phyloP scores from a whole-genome alignment of 805 yeast genomes.

The Saccharomycopsis sp. region DNA sequence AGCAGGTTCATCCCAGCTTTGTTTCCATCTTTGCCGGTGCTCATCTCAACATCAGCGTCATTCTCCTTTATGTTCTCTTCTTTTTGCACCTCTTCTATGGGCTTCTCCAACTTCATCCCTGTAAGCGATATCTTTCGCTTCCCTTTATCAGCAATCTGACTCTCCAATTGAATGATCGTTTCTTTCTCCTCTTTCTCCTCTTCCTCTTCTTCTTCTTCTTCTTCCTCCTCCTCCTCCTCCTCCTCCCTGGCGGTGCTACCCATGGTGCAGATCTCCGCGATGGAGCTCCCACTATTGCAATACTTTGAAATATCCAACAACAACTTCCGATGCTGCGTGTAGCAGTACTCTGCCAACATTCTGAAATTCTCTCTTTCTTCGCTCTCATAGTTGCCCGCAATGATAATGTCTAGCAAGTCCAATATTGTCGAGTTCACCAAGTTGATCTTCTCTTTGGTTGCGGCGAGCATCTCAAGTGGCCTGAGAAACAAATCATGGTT shows the following conservation, averaged over 20 bases:
- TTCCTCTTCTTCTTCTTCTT: not conserved
- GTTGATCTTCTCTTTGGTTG: constrained; percentile 43
- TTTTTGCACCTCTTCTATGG: no score
- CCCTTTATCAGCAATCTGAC: not conserved
- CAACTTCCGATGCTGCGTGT: not conserved
- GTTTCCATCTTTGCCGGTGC: not conserved
- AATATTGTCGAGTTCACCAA: constrained; percentile 68
- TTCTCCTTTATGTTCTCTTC: not conserved
- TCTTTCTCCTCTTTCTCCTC: not conserved
- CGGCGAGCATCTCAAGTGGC: constrained; percentile 40
- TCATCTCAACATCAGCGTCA: not conserved
- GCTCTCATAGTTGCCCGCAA: constrained; percentile 13
- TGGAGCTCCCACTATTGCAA: constrained; percentile 12
- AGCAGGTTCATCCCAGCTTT: not conserved
- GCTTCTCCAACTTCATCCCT: not conserved
- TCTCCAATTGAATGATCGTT: not conserved
- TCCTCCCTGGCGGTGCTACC: not conserved
- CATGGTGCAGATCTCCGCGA: constrained; percentile 10
- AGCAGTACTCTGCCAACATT: constrained; percentile 6
- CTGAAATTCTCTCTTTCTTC: constrained; percentile 6
- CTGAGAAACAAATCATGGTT: constrained; percentile 41
- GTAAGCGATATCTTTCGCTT: not conserved
- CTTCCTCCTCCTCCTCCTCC: not conserved
- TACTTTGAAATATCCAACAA: not conserved
- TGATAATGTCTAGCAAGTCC: constrained; percentile 49